These are phyloP conservation scores for Candida hungchunana DNA, from an alignment of 805 yeast species.

Conservation along the genomic window DNA sequence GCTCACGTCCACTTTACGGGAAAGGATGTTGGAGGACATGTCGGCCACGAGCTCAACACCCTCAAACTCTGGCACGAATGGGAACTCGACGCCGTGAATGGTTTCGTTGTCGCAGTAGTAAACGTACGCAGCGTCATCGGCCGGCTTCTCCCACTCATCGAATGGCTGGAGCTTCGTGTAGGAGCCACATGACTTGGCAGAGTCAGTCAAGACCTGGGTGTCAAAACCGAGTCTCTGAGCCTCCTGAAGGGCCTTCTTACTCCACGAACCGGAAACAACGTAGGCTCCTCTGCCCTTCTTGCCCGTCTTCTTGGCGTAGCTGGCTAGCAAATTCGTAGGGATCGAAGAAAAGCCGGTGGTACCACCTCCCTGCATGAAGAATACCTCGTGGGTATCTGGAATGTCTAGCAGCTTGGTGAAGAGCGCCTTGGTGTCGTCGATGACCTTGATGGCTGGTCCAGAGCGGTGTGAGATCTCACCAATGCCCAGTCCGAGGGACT, in stretches of 20 bases:
- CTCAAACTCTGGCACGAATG: slow-evolving; percentile 49
- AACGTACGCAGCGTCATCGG: slow-evolving; percentile 73
- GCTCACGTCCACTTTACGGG: slow-evolving; percentile 73
- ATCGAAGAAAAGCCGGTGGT: slow-evolving; percentile 91
- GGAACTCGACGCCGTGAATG: slow-evolving; percentile 84
- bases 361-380: slow-evolving; percentile 97
- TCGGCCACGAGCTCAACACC: slow-evolving; percentile 86
- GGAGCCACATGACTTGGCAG: slow-evolving; percentile 52
- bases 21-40: slow-evolving; percentile 88
- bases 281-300: slow-evolving; percentile 79
- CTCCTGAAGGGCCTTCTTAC: slow-evolving; percentile 82
- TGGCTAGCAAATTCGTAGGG: slow-evolving; percentile 76
- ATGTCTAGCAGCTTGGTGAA: slow-evolving; percentile 61
- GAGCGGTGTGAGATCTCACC: slow-evolving; percentile 98
- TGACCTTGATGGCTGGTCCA: slow-evolving; percentile 69
- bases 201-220: slow-evolving; percentile 61
- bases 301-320: slow-evolving; percentile 67
- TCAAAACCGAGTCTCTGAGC: slow-evolving; percentile 80
- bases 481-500: slow-evolving; percentile 72
- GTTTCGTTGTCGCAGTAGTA: slow-evolving; percentile 97
- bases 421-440: slow-evolving; percentile 70
- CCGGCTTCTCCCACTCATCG: slow-evolving; percentile 55
- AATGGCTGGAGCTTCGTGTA: slow-evolving; percentile 65
- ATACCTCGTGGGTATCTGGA: slow-evolving; percentile 91
- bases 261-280: slow-evolving; percentile 92